Conservation (phyloP, 2,329 filamentous ascomycete species). For the Zymoseptoria passerinii region DNA sequence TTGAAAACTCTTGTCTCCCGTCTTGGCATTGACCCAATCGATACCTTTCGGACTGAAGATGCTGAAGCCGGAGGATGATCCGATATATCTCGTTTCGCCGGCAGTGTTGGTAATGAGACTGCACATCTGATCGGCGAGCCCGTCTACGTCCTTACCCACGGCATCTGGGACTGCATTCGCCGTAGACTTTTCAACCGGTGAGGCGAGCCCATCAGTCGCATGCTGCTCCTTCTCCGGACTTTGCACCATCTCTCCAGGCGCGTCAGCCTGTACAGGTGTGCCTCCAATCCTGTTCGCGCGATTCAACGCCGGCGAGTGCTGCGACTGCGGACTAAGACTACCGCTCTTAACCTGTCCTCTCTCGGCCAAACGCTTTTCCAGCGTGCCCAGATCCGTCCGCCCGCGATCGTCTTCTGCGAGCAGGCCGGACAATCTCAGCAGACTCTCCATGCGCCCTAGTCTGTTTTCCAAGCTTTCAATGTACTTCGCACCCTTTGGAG, state of each 20-base stretch:
- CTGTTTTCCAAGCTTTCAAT: slow-evolving; percentile 95
- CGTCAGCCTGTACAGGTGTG: slow-evolving; percentile 9
- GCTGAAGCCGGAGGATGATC: slow-evolving; percentile 93
- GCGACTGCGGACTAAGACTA: slow-evolving; percentile 29
- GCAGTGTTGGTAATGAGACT: slow-evolving; percentile 90
- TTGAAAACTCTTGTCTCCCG: slow-evolving; percentile 89
- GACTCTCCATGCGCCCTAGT: slow-evolving; percentile 87
- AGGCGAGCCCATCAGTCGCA: background rate
- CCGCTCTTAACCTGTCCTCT: slow-evolving; percentile 29
- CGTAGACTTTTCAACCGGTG: slow-evolving; percentile 3
- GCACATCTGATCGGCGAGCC: slow-evolving; percentile 96
- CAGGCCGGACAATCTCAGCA: slow-evolving; percentile 77
- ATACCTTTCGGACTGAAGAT: slow-evolving; percentile 98
- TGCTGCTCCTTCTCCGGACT: slow-evolving; percentile 1
- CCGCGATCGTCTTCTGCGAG: slow-evolving; percentile 78
- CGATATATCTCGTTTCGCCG: slow-evolving; percentile 93
- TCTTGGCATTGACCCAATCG: slow-evolving; percentile 97
- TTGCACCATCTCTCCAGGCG: slow-evolving; percentile 1
- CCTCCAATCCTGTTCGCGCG: slow-evolving; percentile 7
- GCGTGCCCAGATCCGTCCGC: slow-evolving; percentile 74
- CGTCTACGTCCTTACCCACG: slow-evolving; percentile 43
- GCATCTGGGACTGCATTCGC: slow-evolving; percentile 4
- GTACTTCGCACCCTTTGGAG: slow-evolving; percentile 96
- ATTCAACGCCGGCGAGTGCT: slow-evolving; percentile 8
- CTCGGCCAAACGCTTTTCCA: slow-evolving; percentile 66